phyloP scores from a whole-genome alignment of 108 stramenopile genomes.

The Mediolabrus comicus region DNA sequence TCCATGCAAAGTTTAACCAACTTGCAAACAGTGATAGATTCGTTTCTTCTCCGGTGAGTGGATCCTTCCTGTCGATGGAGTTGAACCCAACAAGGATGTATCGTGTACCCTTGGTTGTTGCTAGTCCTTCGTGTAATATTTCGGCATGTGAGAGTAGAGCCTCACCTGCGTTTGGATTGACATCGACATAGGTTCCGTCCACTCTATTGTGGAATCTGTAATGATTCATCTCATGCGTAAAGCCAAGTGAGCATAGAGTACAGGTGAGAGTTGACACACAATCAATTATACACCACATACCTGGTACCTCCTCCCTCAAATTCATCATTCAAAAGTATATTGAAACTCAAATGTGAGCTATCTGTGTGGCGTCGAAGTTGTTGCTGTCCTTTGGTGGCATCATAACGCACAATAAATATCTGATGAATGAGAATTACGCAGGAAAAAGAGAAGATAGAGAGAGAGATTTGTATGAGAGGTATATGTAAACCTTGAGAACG shows the following conservation, averaged over 20 bases:
- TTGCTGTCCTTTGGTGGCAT: conserved; percentile 36
- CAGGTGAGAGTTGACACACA: background rate
- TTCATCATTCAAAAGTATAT: conserved; percentile 62
- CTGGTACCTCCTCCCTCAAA: conserved; percentile 74
- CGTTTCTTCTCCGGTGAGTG: conserved; percentile 31
- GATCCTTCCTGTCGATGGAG: conserved; percentile 61
- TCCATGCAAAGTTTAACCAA: conserved; percentile 55
- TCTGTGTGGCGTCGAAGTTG: conserved; percentile 54
- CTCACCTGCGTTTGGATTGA: conserved; percentile 50
- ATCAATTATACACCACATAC: conserved; percentile 27
- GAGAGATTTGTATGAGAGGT: too few relatives aligned
- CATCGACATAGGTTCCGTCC: conserved; percentile 36
- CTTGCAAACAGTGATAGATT: conserved; percentile 51
- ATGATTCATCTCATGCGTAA: background rate
- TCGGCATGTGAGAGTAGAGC: conserved; percentile 45
- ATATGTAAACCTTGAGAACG: background rate
- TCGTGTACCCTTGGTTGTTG: conserved; percentile 53
- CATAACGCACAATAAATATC: conserved; percentile 67
- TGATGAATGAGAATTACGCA: too few relatives aligned
- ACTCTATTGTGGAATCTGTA: conserved; percentile 14
- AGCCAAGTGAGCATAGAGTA: background rate
- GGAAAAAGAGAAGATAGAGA: too few relatives aligned
- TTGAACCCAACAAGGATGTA: conserved; percentile 71
- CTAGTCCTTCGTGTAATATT: conserved; percentile 59
- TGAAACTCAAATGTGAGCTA: conserved; percentile 52